phyloP scores from a whole-genome alignment of 495 filamentous ascomycete species.

The Neurospora pannonica region DNA sequence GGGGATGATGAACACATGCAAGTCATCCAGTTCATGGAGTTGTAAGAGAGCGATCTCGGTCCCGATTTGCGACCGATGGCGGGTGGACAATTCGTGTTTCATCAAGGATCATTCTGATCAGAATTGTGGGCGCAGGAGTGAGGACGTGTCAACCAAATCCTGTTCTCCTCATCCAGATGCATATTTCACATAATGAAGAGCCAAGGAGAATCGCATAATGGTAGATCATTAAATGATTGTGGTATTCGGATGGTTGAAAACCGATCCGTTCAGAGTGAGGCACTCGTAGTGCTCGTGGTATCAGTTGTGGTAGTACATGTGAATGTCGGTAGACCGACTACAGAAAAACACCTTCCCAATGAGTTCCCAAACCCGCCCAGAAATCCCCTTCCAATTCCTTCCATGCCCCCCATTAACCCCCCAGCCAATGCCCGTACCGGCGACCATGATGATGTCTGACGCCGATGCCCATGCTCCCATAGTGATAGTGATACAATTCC shows the following conservation, averaged over 20 bases:
- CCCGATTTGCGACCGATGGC: not conserved
- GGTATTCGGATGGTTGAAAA: not conserved
- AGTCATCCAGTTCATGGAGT: not conserved
- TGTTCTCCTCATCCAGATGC: not conserved
- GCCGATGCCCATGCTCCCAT: not conserved
- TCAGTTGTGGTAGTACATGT: not conserved
- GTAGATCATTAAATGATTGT: not conserved
- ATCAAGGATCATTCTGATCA: not conserved
- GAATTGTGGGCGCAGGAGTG: not conserved
- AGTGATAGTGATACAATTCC: conserved; percentile 1
- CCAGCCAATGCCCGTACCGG: not conserved
- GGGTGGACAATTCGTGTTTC: not conserved
- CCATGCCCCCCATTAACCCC: not conserved
- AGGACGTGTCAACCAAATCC: not conserved
- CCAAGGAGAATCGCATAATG: not conserved
- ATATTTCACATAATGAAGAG: not conserved
- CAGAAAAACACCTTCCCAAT: not conserved
- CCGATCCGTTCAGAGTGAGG: not conserved
- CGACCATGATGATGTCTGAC: not conserved
- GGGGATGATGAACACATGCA: not conserved
- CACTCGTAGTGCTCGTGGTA: not conserved
- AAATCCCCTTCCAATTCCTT: not conserved
- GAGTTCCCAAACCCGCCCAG: not conserved
- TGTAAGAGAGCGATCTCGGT: not conserved
- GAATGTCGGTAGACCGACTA: not conserved